Base-by-base conservation (phyloP, 176 grass and related monocot genomes). In the Avena insularis region DNA sequence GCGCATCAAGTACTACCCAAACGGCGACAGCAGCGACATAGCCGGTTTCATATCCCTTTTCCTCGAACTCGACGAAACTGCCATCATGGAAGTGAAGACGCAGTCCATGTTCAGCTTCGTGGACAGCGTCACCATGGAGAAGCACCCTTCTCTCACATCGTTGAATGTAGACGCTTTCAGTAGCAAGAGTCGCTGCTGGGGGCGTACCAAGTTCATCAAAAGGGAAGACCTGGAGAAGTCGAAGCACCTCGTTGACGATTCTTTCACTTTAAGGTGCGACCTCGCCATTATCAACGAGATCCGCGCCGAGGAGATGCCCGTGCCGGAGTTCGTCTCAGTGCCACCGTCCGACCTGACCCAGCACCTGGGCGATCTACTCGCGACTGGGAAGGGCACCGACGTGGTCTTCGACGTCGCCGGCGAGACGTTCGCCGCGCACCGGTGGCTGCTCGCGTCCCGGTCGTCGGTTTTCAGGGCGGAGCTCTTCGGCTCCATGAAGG, bases 311-410 rank as follows among this genome's bases (percentile, higher is more conserved):
- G 12, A 67, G 50, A 51, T 45, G 25, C 23, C 62, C 38, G 54
- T 12, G 64, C 63, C 63, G 1, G 15, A 33, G 27, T 66, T 71
- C n/a, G 46, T 43, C 0, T 19, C 31, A 0, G 61, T 79, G 14
- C 43, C 85, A 5, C 83, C 87, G n/a, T 84, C 85, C 19, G 60
- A 71, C 85, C 55, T 91, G 29, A 68, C 77, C 27, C 53, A 49
- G 31, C 69, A 93, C 69, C 77, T 90, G 29, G 65, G 57, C 5
- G 72, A 85, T 12, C 85, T 90, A 36, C 68, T 71, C 17, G 4
- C 8, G 1, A 43, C 16, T 4, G 66, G 8, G 15, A 16, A 69
- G 33, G 66, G 66, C 16, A 8, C 33, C 16, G 66, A 69, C 9
- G 16, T 69, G 33, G 33, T 69, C 16, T 70, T 70, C 16, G 33